Evolutionary conservation across 805 yeast genomes (phyloP), one percentile per base, ranked within the genome.

Genomic region (Saccharomycopsis javanensis): DNA sequence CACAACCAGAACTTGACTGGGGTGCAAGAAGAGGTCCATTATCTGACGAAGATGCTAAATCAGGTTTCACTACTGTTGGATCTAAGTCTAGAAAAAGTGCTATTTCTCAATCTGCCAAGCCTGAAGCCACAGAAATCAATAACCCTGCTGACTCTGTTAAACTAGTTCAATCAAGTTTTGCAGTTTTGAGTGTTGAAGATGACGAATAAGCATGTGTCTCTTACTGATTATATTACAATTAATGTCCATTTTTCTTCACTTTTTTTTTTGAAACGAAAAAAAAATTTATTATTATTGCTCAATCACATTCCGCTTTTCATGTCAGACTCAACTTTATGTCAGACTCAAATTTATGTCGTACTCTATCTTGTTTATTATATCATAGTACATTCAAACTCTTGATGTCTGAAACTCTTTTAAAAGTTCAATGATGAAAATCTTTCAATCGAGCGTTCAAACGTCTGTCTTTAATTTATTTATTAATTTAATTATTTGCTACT

Each of bases 1-100:
- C 71, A 62, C 78, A 74, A 62, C 69, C 70, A 50, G 78, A 76
- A 34, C 67, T 79, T 35, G 81, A 78, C 63, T 79, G 81, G 81
- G 71, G 72, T 62, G 64, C 62, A 57, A 69, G 61, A 58, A 67
- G 67, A 69, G 72, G 73, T 33, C 59, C 72, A 28, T 57, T 58
- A 18, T 28, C 51, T 25, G 50, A 38, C 20, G 35, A 51, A 34
- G 46, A 35, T 59, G 54, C 55, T 53, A 56, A 33, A 55, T 42
- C 46, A 46, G 31, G 34, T 64, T 67, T 59, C 71, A 68, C 59
- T 60, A 23, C 23, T 13, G 67, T 61, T 16, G 48, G 45, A 18
- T 35, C 56, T 8, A 34, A 46, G 11, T 46, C 56, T 18, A 37
- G 37, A 34, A 68, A 60, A 6, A 63, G 27, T 4, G 33, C 57